Percentiles rank a stretch among this genome's conserved stretches.
phyloP scores from a whole-genome alignment of 2,329 filamentous ascomycete species.

The Byssothecium circinans region DNA sequence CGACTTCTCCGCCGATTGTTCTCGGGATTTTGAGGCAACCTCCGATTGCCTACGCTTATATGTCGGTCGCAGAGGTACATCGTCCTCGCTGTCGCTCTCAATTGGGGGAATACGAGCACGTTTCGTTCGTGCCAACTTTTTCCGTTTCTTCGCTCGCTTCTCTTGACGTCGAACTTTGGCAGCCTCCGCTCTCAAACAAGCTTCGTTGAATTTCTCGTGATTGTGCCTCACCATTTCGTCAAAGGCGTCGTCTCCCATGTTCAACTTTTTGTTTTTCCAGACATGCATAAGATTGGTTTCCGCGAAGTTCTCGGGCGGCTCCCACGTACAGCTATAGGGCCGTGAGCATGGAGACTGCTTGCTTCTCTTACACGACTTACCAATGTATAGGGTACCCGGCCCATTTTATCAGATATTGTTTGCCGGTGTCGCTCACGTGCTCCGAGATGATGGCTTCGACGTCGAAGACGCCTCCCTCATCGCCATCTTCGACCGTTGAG shows the following conservation, averaged over 20 bases:
- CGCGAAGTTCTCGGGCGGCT: slow-evolving; percentile 23
- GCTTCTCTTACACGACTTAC: slow-evolving; percentile 13
- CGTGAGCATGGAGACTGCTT: not conserved
- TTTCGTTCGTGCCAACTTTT: not conserved
- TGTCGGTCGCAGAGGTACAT: slow-evolving; percentile 1
- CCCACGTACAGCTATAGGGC: slow-evolving; percentile 29
- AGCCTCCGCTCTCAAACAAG: slow-evolving; percentile 3
- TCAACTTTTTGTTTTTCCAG: slow-evolving; percentile 15
- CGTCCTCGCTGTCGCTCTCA: slow-evolving; percentile 18
- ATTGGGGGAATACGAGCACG: not conserved
- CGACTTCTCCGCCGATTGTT: not conserved
- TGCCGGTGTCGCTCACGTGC: slow-evolving; percentile 52
- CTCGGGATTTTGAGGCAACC: not conserved
- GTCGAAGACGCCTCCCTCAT: slow-evolving; percentile 13
- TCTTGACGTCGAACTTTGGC: slow-evolving; percentile 10
- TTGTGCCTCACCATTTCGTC: slow-evolving; percentile 12
- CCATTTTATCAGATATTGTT: slow-evolving; percentile 67
- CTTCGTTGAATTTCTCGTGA: slow-evolving; percentile 8
- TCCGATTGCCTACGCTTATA: not conserved
- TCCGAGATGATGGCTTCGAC: slow-evolving; percentile 30
- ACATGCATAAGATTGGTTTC: slow-evolving; percentile 9
- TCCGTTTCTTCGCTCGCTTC: slow-evolving; percentile 23
- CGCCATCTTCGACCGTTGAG: slow-evolving; percentile 49
- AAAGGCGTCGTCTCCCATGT: slow-evolving; percentile 15
- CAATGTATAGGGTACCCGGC: slow-evolving; percentile 55